Percentiles rank a stretch among this genome's conserved stretches.
Conservation (phyloP, 139 green algal genomes). For the Chlorella vulgaris region DNA sequence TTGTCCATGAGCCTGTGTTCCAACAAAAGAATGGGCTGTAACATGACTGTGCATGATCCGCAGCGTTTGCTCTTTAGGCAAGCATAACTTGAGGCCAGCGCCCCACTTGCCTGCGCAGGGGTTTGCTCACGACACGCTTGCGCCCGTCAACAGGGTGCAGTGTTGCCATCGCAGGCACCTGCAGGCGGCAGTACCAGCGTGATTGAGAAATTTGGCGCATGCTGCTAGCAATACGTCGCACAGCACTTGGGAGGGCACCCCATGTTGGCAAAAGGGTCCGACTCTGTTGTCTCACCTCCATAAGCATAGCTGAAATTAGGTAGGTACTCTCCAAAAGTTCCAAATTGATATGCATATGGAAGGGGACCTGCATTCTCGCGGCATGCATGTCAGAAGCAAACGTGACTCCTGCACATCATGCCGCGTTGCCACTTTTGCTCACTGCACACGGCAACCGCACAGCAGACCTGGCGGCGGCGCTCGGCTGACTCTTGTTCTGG, state of each 20-base stretch:
- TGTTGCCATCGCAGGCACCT: conserved; percentile 82
- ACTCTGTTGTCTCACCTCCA: conserved; percentile 73
- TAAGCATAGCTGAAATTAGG: conserved; percentile 93
- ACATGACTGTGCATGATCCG: no score
- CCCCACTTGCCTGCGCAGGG: conserved; percentile 60
- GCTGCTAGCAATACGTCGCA: no score
- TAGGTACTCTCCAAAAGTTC: conserved; percentile 95
- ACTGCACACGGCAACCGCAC: not conserved
- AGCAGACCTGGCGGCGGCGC: conserved; percentile 76
- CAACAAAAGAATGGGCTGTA: no score
- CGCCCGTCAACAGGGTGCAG: conserved; percentile 21
- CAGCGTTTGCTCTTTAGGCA: no score
- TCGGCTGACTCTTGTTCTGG: conserved; percentile 97
- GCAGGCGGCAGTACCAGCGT: not conserved
- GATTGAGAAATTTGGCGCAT: not conserved
- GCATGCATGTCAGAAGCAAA: not conserved
- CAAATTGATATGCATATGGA: conserved; percentile 99
- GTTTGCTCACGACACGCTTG: conserved; percentile 75
- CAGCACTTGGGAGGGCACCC: no score
- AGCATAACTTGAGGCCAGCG: no score
- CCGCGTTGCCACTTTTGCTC: no score
- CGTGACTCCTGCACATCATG: no score
- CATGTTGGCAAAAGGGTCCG: not conserved
- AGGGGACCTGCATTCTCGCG: conserved; percentile 85
- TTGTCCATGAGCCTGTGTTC: conserved; percentile 93